Percentiles rank a stretch among this genome's conserved stretches.
Conservation (phyloP, 2,329 filamentous ascomycete species). For the Rutstroemia sp. region DNA sequence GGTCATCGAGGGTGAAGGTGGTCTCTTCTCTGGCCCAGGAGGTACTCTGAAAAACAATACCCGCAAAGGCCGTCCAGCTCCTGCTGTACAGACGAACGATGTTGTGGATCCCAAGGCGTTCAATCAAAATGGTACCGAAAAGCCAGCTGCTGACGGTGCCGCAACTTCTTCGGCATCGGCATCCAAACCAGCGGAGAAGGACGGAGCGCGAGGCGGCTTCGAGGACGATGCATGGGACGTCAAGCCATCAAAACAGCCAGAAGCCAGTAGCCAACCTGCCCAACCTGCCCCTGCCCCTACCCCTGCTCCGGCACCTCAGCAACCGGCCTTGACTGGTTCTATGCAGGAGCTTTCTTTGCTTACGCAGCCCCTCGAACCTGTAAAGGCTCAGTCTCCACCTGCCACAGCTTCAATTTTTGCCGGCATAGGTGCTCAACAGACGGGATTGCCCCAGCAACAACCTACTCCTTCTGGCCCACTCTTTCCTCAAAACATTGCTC, state of each 20-base stretch:
- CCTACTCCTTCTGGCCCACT: slow-evolving; percentile 9
- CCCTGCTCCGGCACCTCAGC: slow-evolving; percentile 34
- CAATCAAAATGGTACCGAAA: slow-evolving; percentile 42
- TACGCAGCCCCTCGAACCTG: slow-evolving; percentile 49
- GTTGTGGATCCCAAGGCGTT: slow-evolving; percentile 84
- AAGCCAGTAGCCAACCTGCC: slow-evolving; percentile 31
- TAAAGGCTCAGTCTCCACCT: slow-evolving; percentile 36
- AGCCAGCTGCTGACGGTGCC: slow-evolving; percentile 35
- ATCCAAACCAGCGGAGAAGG: slow-evolving; percentile 38
- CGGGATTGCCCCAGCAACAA: slow-evolving; percentile 30
- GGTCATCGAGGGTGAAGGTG: slow-evolving; percentile 52
- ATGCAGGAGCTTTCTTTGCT: slow-evolving; percentile 63
- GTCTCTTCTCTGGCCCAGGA: slow-evolving; percentile 89
- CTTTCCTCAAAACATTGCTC: slow-evolving; percentile 37
- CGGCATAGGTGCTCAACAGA: slow-evolving; percentile 40
- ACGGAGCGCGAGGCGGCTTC: slow-evolving; percentile 56
- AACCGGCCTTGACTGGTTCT: slow-evolving; percentile 58
- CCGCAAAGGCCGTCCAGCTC: slow-evolving; percentile 80
- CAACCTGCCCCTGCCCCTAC: slow-evolving; percentile 20
- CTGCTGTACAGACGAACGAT: slow-evolving; percentile 78
- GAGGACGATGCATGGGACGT: slow-evolving; percentile 98
- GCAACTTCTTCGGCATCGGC: slow-evolving; percentile 38
- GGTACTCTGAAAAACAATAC: slow-evolving; percentile 91
- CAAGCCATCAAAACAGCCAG: slow-evolving; percentile 63
- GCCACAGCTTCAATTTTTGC: slow-evolving; percentile 54